These are phyloP conservation scores for Sapria himalayana DNA, from an alignment of 345 rosid species.

Conservation along the genomic window DNA sequence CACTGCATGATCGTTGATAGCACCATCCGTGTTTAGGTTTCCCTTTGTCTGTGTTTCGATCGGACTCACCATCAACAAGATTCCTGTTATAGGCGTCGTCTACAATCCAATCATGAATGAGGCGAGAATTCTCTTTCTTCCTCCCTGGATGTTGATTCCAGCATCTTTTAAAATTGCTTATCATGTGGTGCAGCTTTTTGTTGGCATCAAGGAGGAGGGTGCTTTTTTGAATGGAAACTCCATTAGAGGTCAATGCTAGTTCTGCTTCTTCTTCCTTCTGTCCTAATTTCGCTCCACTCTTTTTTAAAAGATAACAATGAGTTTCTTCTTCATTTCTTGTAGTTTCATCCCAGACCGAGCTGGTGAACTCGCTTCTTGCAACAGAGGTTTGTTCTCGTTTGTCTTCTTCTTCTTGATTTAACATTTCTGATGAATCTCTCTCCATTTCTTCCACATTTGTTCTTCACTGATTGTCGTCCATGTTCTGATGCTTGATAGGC, in stretches of 20 bases:
- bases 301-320: background rate
- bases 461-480: too few species aligned
- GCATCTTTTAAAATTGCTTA: slow-evolving; percentile 7
- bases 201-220: slow-evolving; percentile 55
- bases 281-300: background rate
- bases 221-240: slow-evolving; percentile 67
- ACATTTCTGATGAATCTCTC: too few species aligned
- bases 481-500: too few species aligned
- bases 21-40: too few species aligned
- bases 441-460: too few species aligned
- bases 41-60: slow-evolving; percentile 84
- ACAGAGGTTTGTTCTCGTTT: slow-evolving; percentile 39
- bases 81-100: slow-evolving; percentile 77
- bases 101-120: slow-evolving; percentile 84
- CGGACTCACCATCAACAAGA: slow-evolving; percentile 73
- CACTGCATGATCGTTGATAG: slow-evolving; percentile 5
- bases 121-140: slow-evolving; percentile 22
- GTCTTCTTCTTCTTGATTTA: too few species aligned
- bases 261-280: background rate
- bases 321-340: slow-evolving; percentile 12
- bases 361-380: slow-evolving; percentile 62
- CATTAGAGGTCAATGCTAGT: slow-evolving; percentile 44
- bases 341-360: slow-evolving; percentile 62
- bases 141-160: too few species aligned
- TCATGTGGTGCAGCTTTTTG: slow-evolving; percentile 39